These are phyloP conservation scores for Paramyrothecium sp. DNA, from an alignment of 2,329 filamentous ascomycete genomes.

Conservation along the genomic window DNA sequence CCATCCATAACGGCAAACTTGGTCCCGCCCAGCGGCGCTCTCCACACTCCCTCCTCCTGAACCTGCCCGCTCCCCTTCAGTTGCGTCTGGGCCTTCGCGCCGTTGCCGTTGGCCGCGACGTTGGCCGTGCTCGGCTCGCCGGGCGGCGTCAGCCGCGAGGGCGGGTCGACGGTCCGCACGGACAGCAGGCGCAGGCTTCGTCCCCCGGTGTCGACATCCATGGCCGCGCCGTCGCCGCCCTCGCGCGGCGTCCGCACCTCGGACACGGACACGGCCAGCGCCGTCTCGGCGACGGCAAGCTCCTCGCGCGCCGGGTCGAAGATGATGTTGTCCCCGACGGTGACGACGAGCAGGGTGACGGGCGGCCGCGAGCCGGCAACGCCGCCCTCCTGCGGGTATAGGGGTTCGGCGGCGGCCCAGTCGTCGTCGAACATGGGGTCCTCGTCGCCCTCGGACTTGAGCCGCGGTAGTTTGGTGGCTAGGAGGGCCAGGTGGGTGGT, in stretches of 20 bases:
- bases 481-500: conserved; percentile 93
- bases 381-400: conserved; percentile 62
- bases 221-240: conserved; percentile 21
- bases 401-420: conserved; percentile 78
- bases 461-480: conserved; percentile 76
- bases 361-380: conserved; percentile 61
- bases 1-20: conserved; percentile 70
- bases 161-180: conserved; percentile 72
- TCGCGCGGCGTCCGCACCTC: conserved; percentile 31
- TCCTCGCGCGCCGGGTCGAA: conserved; percentile 93
- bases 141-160: conserved; percentile 69
- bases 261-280: conserved; percentile 80
- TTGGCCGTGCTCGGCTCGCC: conserved; percentile 66
- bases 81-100: conserved; percentile 32
- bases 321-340: conserved; percentile 82
- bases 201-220: conserved; percentile 39
- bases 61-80: conserved; percentile 48
- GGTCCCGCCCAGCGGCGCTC: conserved; percentile 78
- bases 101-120: conserved; percentile 45
- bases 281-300: conserved; percentile 86
- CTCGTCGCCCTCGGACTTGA: conserved; percentile 89
- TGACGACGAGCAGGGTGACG: conserved; percentile 86
- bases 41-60: conserved; percentile 73
- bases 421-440: conserved; percentile 98
- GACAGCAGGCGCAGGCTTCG: conserved; percentile 60